Evolutionary conservation across 2,329 filamentous ascomycete species (phyloP), one percentile per base, ranked within the genome.

Genomic region (Capronia coronata): DNA sequence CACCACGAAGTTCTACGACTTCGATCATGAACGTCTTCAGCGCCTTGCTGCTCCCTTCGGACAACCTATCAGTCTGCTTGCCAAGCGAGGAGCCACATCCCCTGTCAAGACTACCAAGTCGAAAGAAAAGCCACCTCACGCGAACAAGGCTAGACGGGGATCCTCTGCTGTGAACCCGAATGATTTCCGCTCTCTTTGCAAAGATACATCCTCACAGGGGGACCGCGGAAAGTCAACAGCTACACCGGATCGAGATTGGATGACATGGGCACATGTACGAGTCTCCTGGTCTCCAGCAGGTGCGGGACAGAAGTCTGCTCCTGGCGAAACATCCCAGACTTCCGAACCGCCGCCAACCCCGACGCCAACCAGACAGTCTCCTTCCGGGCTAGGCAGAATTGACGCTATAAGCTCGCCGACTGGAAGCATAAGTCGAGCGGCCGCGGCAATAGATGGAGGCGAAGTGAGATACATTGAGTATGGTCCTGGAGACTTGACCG

Each of bases 41-140:
- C 87, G 87, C 67, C 74, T 98, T 46, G 84, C 91, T 4, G 72
- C 82, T 50, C 87, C 91, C 5, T 94, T 97, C 63, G 75, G 83
- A 39, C 94, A 88, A 68, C 86, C 81, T 1, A 75, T 25, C 14
- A 41, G 77, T 1, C 73, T 79, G 7, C 58, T 64, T 21, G 63
- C 73, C 52, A 63, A 76, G 21, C 65, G 72, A 2, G 80, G 79
- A 37, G 64, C 77, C 11, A 62, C 69, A 3, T 68, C 77, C 3
- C 68, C 78, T n/a, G 64, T 74, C 7, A 73, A 77, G 29, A 74
- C 73, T 10, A 73, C 73, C 7, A 94, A 94, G 68, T 81, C 78
- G 42, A 94, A 91, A 67, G 88, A 94, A 10, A 90, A 86, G 66
- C 65, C 71, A 2, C 63, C 68, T 25, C 69, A 70, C 48, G 64